Conservation (phyloP, 441 rosid genomes). For the Gossypium trilobum region DNA sequence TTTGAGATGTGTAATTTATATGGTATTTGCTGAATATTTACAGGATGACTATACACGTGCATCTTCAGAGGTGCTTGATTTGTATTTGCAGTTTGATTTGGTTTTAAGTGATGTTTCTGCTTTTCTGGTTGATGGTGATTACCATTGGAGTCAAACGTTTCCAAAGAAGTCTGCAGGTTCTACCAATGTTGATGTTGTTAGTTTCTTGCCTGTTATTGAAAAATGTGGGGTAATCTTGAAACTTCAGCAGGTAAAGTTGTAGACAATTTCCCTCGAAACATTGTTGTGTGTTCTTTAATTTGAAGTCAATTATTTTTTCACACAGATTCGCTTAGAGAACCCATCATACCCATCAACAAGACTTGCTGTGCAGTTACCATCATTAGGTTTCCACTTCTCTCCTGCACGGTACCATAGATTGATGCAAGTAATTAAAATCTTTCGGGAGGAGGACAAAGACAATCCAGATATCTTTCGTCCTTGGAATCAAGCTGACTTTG, state of each 20-base stretch:
- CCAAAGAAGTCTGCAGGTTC: conserved; percentile 27
- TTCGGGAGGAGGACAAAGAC: conserved; percentile 54
- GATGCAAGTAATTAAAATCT: conserved; percentile 79
- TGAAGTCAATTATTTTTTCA: conserved; percentile 17
- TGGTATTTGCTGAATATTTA: conserved; percentile 20
- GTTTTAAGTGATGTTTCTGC: conserved; percentile 92
- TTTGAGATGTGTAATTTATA: conserved; percentile 11
- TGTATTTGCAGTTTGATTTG: conserved; percentile 91
- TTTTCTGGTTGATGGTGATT: conserved; percentile 90
- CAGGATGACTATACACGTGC: conserved; percentile 60
- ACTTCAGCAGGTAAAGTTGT: conserved; percentile 72
- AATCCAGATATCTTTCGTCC: conserved; percentile 44
- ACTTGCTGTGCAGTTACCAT: conserved; percentile 75
- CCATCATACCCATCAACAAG: conserved; percentile 90
- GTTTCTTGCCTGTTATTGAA: conserved; percentile 83
- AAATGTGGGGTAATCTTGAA: conserved; percentile 80
- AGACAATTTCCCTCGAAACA: conserved; percentile 8
- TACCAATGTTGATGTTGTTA: conserved; percentile 25
- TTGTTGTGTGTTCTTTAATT: not conserved
- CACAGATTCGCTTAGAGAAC: conserved; percentile 72
- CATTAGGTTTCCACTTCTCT: conserved; percentile 89
- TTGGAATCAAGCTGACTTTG: conserved; percentile 90
- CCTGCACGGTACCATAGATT: conserved; percentile 97
- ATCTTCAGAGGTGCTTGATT: conserved; percentile 47
- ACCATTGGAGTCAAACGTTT: conserved; percentile 56